Base-by-base conservation (phyloP, 2,329 filamentous ascomycete genomes). In the Ophiostoma novo-ulmi region DNA sequence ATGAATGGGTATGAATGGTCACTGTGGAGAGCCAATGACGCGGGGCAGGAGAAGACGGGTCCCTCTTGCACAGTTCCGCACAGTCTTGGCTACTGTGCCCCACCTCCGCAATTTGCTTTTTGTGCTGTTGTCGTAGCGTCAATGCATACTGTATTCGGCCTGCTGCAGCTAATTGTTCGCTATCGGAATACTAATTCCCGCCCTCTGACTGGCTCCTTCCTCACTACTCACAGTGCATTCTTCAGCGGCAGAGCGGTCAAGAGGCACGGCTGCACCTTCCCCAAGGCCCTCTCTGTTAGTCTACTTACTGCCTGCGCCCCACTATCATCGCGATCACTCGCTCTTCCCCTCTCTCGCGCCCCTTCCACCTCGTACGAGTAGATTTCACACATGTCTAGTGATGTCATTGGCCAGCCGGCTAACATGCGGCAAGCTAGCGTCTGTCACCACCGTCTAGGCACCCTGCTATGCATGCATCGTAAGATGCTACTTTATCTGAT, bases 11-110 rank as follows among this genome's bases (percentile, higher is more conserved):
- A 22, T 48, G 52, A 58, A 58, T 58, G 52, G 58, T n/a, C 58
- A 22, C 58, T 63, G 58, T 63, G 26, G 58, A 63, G 58, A 63
- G 58, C 36, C 63, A 39, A 65, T 65, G 63, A 65, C 63, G 63
- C 63, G 63, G 63, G 63, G 63, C 63, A 64, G 6, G 61, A 1
- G 31, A 36, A 3, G 7, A 20, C 44, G 44, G 44, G 44, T 48
- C 44, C 17, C 17, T 58, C 52, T 64, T n/a, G 20, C 35, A 64
- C 61, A 64, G 61, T 64, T 26, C 13, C 35, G 31, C 17, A 65
- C 61, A 22, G 61, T 65, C 17, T 17, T 65, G 36, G 20, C 1
- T 13, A 65, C 63, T 39, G 17, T 65, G 63, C 36, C 6, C 67
- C 31, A 31, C 52, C 67, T 44, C 68, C 68, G 44, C 48, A 61